Evolutionary conservation across 306 rosid genomes (phyloP).

Genomic region (Vigna angularis): DNA sequence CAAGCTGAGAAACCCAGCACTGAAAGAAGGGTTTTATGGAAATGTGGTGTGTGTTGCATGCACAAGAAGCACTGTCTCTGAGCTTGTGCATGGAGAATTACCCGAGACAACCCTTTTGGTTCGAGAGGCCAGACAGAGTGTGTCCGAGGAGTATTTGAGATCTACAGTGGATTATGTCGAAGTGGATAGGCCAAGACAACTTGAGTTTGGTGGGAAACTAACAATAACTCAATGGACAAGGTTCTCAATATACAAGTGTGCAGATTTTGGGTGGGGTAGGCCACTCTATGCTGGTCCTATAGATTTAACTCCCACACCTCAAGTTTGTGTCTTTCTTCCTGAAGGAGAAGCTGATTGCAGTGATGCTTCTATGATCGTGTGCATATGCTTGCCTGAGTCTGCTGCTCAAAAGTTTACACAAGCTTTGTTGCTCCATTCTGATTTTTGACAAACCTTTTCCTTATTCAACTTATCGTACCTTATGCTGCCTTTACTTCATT

Average conservation of each 20-base stretch:
- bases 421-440: slow-evolving; percentile 49
- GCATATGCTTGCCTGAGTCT: slow-evolving; percentile 87
- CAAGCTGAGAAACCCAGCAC: slow-evolving; percentile 62
- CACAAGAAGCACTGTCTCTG: slow-evolving; percentile 59
- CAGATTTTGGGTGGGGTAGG: slow-evolving; percentile 93
- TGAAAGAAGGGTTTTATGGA: slow-evolving; percentile 85
- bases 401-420: slow-evolving; percentile 61
- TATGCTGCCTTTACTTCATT: slow-evolving; percentile 10
- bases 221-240: slow-evolving; percentile 96
- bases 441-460: not conserved
- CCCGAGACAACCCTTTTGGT: slow-evolving; percentile 61
- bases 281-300: slow-evolving; percentile 92
- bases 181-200: slow-evolving; percentile 65
- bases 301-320: slow-evolving; percentile 90
- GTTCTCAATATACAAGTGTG: slow-evolving; percentile 73
- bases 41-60: slow-evolving; percentile 83
- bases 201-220: slow-evolving; percentile 89
- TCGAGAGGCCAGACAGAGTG: slow-evolving; percentile 62
- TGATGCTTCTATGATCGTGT: slow-evolving; percentile 72
- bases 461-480: not conserved
- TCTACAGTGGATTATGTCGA: slow-evolving; percentile 84
- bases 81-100: slow-evolving; percentile 61
- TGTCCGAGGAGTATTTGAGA: slow-evolving; percentile 81
- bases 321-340: slow-evolving; percentile 88
- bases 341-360: slow-evolving; percentile 59